These are phyloP conservation scores for Boletus insuetus DNA, from an alignment of 768 basidiomycete genomes.

Conservation along the genomic window DNA sequence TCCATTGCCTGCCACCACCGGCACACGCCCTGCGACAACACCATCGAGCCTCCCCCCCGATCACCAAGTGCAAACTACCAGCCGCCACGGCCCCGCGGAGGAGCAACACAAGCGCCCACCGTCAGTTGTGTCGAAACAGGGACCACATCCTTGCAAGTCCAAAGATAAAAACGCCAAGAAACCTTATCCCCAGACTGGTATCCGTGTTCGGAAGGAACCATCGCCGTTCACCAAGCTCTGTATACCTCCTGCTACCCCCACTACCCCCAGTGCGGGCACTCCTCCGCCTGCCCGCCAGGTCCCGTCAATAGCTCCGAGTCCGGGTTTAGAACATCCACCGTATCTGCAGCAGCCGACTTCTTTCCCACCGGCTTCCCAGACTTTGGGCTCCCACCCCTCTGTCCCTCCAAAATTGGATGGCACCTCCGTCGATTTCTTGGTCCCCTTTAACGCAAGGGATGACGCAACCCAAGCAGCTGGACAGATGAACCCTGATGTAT, in stretches of 20 bases:
- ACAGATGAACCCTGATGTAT: conserved; percentile 13
- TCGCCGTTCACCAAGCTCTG: conserved; percentile 19
- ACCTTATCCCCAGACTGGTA: conserved; percentile 43
- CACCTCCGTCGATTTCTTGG: conserved; percentile 20
- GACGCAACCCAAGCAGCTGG: conserved; percentile 12
- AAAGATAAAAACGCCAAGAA: conserved; percentile 46
- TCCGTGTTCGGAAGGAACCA: conserved; percentile 43
- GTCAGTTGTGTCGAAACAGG: conserved; percentile 9
- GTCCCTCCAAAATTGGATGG: conserved; percentile 17
- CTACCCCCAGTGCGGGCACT: conserved; percentile 12
- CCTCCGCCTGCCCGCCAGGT: conserved; percentile 5
- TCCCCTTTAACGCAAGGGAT: conserved; percentile 21
- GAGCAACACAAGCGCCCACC: conserved; percentile 15
- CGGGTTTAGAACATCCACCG: conserved; percentile 8
- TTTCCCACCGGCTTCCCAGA: conserved; percentile 8
- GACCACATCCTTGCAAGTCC: conserved; percentile 24
- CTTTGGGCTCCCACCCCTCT: neutral
- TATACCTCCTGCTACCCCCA: conserved; percentile 2
- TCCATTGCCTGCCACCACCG: neutral
- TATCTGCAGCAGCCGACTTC: conserved; percentile 14
- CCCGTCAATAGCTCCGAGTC: conserved; percentile 12
- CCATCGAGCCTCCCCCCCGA: neutral
- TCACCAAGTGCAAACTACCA: neutral
- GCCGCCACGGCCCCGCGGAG: conserved; percentile 5
- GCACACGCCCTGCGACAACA: neutral